Evolutionary conservation across 768 basidiomycete species (phyloP).

Genomic region (Xerocomellus amylosporus): DNA sequence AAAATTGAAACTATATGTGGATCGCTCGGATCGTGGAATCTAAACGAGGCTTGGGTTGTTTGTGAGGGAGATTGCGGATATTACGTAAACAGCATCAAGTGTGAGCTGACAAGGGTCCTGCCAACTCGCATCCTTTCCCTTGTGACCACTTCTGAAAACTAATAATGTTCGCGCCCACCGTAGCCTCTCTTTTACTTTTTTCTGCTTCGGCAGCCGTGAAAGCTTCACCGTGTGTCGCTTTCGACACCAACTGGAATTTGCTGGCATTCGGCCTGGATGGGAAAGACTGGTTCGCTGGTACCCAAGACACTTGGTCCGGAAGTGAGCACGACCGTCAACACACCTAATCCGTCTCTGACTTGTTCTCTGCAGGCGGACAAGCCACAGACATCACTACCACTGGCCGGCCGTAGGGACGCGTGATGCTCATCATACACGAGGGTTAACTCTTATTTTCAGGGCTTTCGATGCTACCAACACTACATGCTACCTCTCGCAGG

Average conservation of each 20-base stretch:
- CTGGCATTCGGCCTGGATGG: slow-evolving; percentile 81
- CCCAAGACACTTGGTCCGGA: slow-evolving; percentile 65
- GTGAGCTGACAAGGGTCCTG: neutral
- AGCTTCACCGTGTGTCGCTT: slow-evolving; percentile 65
- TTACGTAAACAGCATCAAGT: neutral
- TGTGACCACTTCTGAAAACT: neutral
- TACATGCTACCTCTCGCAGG: slow-evolving; percentile 74
- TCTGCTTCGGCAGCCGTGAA: slow-evolving; percentile 34
- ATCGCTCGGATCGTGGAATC: neutral
- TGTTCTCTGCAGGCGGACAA: slow-evolving; percentile 24
- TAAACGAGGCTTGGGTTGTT: neutral
- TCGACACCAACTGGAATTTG: slow-evolving; percentile 80
- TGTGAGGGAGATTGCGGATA: neutral
- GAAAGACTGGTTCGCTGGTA: slow-evolving; percentile 81
- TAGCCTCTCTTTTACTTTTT: slow-evolving; percentile 55
- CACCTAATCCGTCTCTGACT: neutral
- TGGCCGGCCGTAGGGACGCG: slow-evolving; percentile 68
- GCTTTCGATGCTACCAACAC: slow-evolving; percentile 63
- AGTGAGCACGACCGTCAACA: slow-evolving; percentile 31
- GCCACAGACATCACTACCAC: slow-evolving; percentile 67
- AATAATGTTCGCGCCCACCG: slow-evolving; percentile 40
- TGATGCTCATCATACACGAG: neutral
- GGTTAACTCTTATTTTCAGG: slow-evolving; percentile 32
- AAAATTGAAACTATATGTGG: too few relatives aligned
- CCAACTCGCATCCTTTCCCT: neutral